Conservation (phyloP, 495 filamentous ascomycete genomes). For the Aspergillus sclerotiicarbonarius region DNA sequence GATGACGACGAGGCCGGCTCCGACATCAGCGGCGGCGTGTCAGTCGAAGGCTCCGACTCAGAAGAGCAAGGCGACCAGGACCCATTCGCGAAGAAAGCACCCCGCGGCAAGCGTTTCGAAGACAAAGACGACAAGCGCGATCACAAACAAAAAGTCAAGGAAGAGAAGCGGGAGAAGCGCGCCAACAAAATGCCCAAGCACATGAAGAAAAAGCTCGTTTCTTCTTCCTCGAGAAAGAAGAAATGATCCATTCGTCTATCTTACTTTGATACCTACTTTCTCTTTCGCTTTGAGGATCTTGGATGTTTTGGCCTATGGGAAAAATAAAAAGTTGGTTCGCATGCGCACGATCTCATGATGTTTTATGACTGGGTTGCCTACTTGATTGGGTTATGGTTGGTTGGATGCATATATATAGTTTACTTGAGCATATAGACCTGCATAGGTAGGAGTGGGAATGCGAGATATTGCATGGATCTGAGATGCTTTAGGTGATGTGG, state of each 20-base stretch:
- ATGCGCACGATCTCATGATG: conserved; percentile 17
- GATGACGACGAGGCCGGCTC: conserved; percentile 39
- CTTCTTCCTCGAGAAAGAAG: conserved; percentile 44
- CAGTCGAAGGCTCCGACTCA: conserved; percentile 43
- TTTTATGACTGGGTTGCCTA: conserved; percentile 14
- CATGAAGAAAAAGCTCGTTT: conserved; percentile 67
- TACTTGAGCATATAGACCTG: conserved; percentile 11
- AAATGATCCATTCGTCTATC: conserved; percentile 26
- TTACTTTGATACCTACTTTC: not conserved
- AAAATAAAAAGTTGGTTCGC: conserved; percentile 4
- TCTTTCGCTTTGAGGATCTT: not conserved
- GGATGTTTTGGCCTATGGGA: not conserved
- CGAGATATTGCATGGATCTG: not conserved
- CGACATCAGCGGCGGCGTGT: conserved; percentile 49
- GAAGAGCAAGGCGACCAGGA: conserved; percentile 49
- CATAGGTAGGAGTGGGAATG: conserved; percentile 4
- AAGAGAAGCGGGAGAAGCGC: conserved; percentile 86
- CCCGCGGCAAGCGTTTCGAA: conserved; percentile 84
- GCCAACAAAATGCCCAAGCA: conserved; percentile 96
- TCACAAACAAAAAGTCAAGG: conserved; percentile 89
- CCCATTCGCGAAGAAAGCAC: conserved; percentile 61
- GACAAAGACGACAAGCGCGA: conserved; percentile 88
- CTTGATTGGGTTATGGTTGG: conserved; percentile 10
- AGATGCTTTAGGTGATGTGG: no score
- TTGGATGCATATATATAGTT: conserved; percentile 13